phyloP scores from a whole-genome alignment of 1,284 basidiomycete genomes.

The Lignosus rhinocerotis region DNA sequence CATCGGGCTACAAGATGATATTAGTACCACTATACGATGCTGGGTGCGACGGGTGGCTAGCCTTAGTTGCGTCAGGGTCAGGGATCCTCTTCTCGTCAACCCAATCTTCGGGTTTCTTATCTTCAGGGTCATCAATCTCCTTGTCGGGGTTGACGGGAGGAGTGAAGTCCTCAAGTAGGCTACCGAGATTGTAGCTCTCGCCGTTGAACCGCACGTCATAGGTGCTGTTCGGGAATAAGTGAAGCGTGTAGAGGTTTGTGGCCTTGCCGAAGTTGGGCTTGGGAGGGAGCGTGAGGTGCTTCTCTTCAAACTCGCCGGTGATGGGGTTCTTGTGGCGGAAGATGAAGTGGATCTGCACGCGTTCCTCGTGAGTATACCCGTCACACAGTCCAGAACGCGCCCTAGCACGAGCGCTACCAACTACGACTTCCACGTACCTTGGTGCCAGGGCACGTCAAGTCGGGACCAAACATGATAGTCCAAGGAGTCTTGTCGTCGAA shows the following conservation, averaged over 20 bases:
- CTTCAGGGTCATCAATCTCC: conserved; percentile 93
- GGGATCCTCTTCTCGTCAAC: conserved; percentile 87
- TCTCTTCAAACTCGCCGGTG: conserved; percentile 94
- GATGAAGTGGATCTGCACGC: conserved; percentile 86
- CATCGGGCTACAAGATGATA: conserved; percentile 62
- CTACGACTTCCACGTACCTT: conserved; percentile 52
- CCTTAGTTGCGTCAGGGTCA: conserved; percentile 86
- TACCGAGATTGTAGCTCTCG: conserved; percentile 78
- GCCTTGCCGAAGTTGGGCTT: conserved; percentile 86
- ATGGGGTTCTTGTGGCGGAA: conserved; percentile 95
- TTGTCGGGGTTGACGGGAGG: conserved; percentile 93
- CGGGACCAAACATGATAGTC: conserved; percentile 95
- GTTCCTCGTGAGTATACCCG: conserved; percentile 5
- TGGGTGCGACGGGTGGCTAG: conserved; percentile 29
- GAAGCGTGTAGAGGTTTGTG: conserved; percentile 91
- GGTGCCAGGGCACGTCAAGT: conserved; percentile 83
- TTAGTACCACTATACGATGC: conserved; percentile 2
- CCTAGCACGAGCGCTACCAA: neutral
- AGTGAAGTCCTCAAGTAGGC: conserved; percentile 90
- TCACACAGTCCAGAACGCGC: neutral
- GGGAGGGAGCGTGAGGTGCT: conserved; percentile 87
- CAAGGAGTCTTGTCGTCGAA: conserved; percentile 98
- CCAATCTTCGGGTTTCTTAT: conserved; percentile 92
- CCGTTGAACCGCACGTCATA: conserved; percentile 94
- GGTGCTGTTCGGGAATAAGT: conserved; percentile 93